Evolutionary conservation across 192 early-diverging fungal species (phyloP), one percentile per base, ranked within the genome.

Genomic region (Backusella mclennaniae): DNA sequence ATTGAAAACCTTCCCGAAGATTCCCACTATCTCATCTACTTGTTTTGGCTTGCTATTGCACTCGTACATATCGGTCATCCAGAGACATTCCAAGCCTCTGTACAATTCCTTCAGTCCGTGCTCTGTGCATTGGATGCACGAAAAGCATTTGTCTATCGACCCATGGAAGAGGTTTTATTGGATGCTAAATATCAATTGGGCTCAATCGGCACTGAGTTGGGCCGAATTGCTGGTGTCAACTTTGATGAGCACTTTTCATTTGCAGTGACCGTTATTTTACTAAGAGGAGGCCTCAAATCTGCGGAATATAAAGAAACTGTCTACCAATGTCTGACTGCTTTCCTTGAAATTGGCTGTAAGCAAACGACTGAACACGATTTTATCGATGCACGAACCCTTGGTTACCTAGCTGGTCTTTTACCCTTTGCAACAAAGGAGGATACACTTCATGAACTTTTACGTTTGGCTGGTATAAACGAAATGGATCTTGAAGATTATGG

Each of bases 11-110:
- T 97, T 33, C 90, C 93, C 17, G 82, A 87, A 0, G 90, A 93
- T 67, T 95, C 93, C 4, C 83, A 90, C 59, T 97, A 95, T 73
- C 84, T 97, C 38, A 87, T 89, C 36, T 85, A 92, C 29, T 82
- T 97, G 83, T 97, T 97, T 84, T 98, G 97, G 97, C 83, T 98
- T 17, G 94, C 91, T 7, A 79, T 97, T 66, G 87, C 93, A 0
- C 86, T 97, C 15, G 90, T 95, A 44, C 94, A 96, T 81, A 92
- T 98, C 71, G 92, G 92, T 46, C 88, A 95, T 75, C 78, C 90
- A 9, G 88, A 88, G 7, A 84, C 96, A 29, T 97, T 96, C 84
- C 80, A 84, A 6, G 86, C 87, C 31, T 93, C 92, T 0, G 77
- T 93, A 9, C 82, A 81, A 38, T 81, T 98, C 31, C 53, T 96